Evolutionary conservation across 768 basidiomycete species (phyloP).

Genomic region (Roridomyces roridus): DNA sequence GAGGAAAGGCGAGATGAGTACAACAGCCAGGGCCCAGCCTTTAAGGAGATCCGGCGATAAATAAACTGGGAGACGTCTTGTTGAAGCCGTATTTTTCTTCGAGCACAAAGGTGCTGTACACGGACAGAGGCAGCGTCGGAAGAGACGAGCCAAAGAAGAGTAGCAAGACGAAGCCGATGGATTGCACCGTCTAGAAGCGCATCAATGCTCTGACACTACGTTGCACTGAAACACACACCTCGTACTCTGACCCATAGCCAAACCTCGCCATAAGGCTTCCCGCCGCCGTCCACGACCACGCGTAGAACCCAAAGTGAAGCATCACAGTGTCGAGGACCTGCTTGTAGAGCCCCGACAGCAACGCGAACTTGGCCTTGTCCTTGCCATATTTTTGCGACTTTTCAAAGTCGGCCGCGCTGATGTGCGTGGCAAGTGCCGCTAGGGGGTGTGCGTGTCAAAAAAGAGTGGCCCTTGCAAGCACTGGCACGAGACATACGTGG

Average conservation of each 20-base stretch:
- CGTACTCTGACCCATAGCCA: constrained; percentile 75
- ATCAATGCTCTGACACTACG: too few species aligned
- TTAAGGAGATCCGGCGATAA: constrained; percentile 84
- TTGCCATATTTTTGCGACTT: constrained; percentile 93
- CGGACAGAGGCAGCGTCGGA: constrained; percentile 74
- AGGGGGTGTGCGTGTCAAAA: too few species aligned
- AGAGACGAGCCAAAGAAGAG: constrained; percentile 71
- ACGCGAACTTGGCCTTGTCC: constrained; percentile 86
- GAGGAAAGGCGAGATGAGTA: constrained; percentile 84
- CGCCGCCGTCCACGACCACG: constrained; percentile 80
- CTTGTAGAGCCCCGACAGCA: constrained; percentile 76
- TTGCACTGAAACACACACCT: constrained; percentile 52
- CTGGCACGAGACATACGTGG: constrained; percentile 49
- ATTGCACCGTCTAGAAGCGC: constrained; percentile 76
- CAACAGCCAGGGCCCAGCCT: constrained; percentile 72
- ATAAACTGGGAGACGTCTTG: constrained; percentile 83
- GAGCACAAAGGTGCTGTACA: constrained; percentile 88
- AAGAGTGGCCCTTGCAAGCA: too few species aligned
- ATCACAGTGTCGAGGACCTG: constrained; percentile 73
- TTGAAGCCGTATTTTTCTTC: constrained; percentile 98
- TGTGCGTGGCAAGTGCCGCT: constrained; percentile 68
- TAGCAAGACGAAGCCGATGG: constrained; percentile 75
- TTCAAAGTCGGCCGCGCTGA: constrained; percentile 73
- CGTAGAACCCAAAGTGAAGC: constrained; percentile 79
- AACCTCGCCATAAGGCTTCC: constrained; percentile 54